Percentiles rank a stretch among this genome's conserved stretches.
Conservation (phyloP, 345 rosid species). For the Rubroshorea leprosula region DNA sequence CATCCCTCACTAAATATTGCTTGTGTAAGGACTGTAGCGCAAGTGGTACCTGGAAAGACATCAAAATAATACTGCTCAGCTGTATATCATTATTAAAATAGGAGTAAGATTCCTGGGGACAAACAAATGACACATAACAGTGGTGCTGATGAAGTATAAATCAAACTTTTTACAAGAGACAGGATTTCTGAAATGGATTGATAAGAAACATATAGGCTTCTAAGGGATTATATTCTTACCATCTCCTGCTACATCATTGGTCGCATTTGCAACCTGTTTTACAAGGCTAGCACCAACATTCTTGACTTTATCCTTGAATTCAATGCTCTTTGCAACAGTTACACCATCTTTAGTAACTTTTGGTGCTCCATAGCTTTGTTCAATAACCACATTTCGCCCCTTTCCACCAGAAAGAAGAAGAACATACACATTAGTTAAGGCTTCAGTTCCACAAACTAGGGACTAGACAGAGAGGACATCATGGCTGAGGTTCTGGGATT, state of each 20-base stretch:
- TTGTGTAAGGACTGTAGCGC: slow-evolving; percentile 57
- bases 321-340: slow-evolving; percentile 50
- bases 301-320: slow-evolving; percentile 38
- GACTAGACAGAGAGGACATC: no score
- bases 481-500: no score
- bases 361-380: slow-evolving; percentile 51
- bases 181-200: no score
- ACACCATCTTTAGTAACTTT: slow-evolving; percentile 60
- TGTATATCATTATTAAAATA: neutral
- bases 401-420: slow-evolving; percentile 7
- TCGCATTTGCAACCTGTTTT: slow-evolving; percentile 48
- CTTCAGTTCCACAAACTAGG: no score
- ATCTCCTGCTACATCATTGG: slow-evolving; percentile 45
- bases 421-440: neutral
- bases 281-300: slow-evolving; percentile 48
- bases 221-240: slow-evolving; percentile 17
- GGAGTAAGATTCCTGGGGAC: neutral
- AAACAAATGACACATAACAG: neutral
- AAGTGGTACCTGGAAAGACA: slow-evolving; percentile 50
- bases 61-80: neutral
- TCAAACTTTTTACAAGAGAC: no score
- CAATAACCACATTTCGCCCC: slow-evolving; percentile 53
- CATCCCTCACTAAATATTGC: slow-evolving; percentile 64
- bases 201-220: no score
- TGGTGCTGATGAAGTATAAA: no score